These are phyloP conservation scores for Coemansia sp. DNA, from an alignment of 192 early-diverging fungal genomes.

Conservation along the genomic window DNA sequence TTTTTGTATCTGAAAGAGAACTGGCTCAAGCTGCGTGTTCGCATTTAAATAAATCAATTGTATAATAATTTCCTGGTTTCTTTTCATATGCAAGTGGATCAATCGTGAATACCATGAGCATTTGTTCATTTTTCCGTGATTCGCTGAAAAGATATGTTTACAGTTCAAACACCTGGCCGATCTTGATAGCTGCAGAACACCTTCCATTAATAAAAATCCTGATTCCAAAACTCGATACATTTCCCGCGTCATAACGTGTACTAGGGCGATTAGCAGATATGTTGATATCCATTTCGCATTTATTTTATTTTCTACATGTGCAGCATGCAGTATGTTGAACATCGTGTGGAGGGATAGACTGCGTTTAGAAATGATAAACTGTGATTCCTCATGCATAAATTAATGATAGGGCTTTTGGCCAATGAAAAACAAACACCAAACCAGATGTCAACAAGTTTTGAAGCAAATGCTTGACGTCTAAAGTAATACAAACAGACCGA, in stretches of 20 bases:
- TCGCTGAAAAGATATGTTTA: neutral
- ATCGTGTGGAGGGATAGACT: too few species aligned
- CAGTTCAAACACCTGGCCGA: neutral
- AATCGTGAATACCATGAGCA: neutral
- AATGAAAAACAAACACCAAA: too few species aligned
- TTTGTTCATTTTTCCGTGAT: neutral
- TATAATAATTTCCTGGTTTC: neutral
- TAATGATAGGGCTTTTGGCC: too few species aligned
- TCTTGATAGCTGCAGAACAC: neutral
- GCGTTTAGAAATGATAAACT: too few species aligned
- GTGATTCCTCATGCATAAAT: too few species aligned
- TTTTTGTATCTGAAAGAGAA: too few species aligned
- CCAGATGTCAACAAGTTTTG: too few species aligned
- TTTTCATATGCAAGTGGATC: neutral
- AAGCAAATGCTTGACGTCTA: too few species aligned
- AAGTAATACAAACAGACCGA: too few species aligned
- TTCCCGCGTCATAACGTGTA: neutral
- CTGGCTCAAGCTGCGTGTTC: neutral
- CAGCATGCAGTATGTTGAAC: too few species aligned
- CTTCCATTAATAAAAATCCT: neutral
- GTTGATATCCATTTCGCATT: neutral
- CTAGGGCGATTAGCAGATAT: neutral
- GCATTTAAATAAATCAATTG: neutral
- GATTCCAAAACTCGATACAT: neutral
- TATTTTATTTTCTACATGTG: too few species aligned